phyloP scores from a whole-genome alignment of 257 asterid genomes.

The Mitragyna speciosa region DNA sequence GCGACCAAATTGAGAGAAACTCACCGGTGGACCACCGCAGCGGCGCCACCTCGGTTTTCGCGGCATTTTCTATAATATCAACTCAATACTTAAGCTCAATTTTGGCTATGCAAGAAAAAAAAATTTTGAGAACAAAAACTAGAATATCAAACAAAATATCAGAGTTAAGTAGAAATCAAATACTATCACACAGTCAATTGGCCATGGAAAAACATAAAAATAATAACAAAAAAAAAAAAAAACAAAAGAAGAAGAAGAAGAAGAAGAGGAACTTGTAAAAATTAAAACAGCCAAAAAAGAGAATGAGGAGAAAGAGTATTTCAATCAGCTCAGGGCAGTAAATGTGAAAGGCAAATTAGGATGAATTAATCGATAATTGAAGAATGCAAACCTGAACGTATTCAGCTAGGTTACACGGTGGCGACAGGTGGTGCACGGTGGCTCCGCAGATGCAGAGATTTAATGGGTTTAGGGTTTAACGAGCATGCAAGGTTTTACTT shows the following conservation, averaged over 20 bases:
- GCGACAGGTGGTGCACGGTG: not conserved
- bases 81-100: not conserved
- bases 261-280: too few relatives aligned
- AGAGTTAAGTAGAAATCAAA: not conserved
- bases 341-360: not conserved
- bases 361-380: too few relatives aligned
- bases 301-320: not conserved
- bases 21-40: conserved; percentile 37
- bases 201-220: not conserved
- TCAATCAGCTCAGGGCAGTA: not conserved
- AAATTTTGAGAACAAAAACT: not conserved
- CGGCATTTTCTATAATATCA: conserved; percentile 45
- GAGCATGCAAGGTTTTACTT: not conserved
- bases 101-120: not conserved
- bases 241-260: too few relatives aligned
- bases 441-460: not conserved
- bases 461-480: not conserved
- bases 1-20: conserved; percentile 76
- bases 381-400: not conserved
- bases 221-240: not conserved
- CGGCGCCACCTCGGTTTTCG: conserved; percentile 39
- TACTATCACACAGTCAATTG: not conserved
- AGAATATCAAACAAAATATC: not conserved
- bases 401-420: not conserved
- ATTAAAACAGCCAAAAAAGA: too few relatives aligned